phyloP scores from a whole-genome alignment of 179 eudicot genomes.

The Patellifolia procumbens region DNA sequence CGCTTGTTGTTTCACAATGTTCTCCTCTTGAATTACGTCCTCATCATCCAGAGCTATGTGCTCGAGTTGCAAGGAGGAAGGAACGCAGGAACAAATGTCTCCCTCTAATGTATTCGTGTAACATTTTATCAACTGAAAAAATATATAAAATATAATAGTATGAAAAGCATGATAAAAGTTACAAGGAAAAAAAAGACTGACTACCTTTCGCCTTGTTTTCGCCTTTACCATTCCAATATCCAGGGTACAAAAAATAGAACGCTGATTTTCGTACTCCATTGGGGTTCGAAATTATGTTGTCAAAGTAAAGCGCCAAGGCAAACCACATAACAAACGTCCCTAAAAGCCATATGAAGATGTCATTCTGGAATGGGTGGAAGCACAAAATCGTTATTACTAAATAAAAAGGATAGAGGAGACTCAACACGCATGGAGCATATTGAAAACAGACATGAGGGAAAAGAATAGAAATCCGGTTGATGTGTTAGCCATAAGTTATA shows the following conservation, averaged over 20 bases:
- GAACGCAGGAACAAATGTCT: slow-evolving; percentile 69
- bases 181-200: background rate
- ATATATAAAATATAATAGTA: background rate
- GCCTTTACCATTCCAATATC: slow-evolving; percentile 87
- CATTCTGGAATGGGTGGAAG: slow-evolving; percentile 50
- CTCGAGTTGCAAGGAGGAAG: slow-evolving; percentile 56
- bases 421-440: background rate
- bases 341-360: slow-evolving; percentile 56
- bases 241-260: slow-evolving; percentile 73
- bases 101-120: slow-evolving; percentile 51
- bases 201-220: slow-evolving; percentile 70
- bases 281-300: slow-evolving; percentile 76
- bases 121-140: background rate
- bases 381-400: background rate
- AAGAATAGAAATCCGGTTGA: background rate
- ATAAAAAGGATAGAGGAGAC: background rate
- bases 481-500: too few species aligned
- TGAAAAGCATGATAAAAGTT: background rate
- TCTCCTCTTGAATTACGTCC: slow-evolving; percentile 86
- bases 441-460: background rate
- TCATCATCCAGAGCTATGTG: slow-evolving; percentile 64
- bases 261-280: slow-evolving; percentile 80
- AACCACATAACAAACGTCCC: slow-evolving; percentile 67
- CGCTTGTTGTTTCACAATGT: slow-evolving; percentile 58
- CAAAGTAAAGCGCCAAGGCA: slow-evolving; percentile 84